These are phyloP conservation scores for Lepidium campestre DNA, from an alignment of 441 rosid genomes.

Conservation along the genomic window DNA sequence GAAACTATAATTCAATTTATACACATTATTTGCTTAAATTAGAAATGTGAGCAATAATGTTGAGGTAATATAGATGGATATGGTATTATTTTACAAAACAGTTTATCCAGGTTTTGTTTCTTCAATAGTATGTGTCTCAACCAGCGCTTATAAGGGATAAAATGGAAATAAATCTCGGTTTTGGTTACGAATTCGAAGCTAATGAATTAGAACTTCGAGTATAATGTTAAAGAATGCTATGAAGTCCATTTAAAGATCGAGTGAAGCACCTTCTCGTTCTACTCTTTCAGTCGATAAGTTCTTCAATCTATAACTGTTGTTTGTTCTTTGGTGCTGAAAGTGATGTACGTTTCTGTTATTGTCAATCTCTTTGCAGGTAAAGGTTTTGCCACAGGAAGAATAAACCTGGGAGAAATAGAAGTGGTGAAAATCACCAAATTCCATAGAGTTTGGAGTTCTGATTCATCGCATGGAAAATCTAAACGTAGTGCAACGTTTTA, in stretches of 20 bases:
- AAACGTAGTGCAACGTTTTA: conserved; percentile 44
- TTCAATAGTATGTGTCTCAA: background rate
- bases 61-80: background rate
- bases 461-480: conserved; percentile 28
- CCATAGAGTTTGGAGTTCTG: conserved; percentile 47
- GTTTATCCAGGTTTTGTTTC: background rate
- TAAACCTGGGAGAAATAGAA: conserved; percentile 51
- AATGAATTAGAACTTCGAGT: background rate
- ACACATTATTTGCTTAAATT: background rate
- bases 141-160: background rate
- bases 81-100: background rate
- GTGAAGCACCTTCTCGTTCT: background rate
- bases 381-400: conserved; percentile 54
- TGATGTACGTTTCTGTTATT: background rate
- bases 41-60: background rate
- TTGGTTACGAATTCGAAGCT: background rate
- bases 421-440: conserved; percentile 46
- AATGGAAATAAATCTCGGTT: background rate
- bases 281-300: background rate
- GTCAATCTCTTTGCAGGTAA: conserved; percentile 35
- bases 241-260: background rate
- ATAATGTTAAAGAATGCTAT: background rate
- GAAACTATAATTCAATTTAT: background rate
- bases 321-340: conserved; percentile 1
- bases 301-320: background rate